Evolutionary conservation across 108 stramenopile genomes (phyloP).

Genomic region (Skeletonema costatum): DNA sequence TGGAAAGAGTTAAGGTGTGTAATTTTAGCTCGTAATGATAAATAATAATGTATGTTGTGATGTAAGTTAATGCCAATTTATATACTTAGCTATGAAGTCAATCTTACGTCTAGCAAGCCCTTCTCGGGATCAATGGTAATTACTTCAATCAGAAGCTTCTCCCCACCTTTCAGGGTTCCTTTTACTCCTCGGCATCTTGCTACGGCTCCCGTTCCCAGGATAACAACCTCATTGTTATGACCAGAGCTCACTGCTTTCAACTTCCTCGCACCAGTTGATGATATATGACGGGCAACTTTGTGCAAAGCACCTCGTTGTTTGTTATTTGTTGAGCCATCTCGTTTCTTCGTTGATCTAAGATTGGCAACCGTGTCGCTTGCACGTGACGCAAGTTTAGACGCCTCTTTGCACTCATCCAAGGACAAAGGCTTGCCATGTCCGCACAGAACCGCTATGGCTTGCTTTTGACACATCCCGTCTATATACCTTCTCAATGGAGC

Average conservation of each 20-base stretch:
- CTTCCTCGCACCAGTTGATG: slow-evolving; percentile 22
- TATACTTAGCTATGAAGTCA: slow-evolving; percentile 16
- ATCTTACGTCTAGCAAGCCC: slow-evolving; percentile 45
- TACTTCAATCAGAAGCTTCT: slow-evolving; percentile 61
- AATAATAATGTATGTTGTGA: not conserved
- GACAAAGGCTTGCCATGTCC: slow-evolving; percentile 67
- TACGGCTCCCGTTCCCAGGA: slow-evolving; percentile 58
- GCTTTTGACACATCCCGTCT: slow-evolving; percentile 80
- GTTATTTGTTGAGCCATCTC: not conserved
- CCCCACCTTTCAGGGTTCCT: slow-evolving; percentile 56
- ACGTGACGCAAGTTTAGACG: slow-evolving; percentile 51
- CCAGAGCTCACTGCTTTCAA: slow-evolving; percentile 70
- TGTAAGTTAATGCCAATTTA: not conserved
- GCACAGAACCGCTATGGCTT: slow-evolving; percentile 74
- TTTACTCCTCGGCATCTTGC: slow-evolving; percentile 57
- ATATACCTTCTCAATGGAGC: slow-evolving; percentile 85
- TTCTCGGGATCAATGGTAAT: slow-evolving; percentile 52
- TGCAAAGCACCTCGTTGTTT: slow-evolving; percentile 39
- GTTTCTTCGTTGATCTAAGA: slow-evolving; percentile 42
- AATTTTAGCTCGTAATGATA: not conserved
- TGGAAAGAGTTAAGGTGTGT: not conserved
- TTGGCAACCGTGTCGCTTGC: slow-evolving; percentile 57
- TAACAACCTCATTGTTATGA: slow-evolving; percentile 63
- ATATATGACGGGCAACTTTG: slow-evolving; percentile 37
- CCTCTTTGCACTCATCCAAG: slow-evolving; percentile 59